These are phyloP conservation scores for Aspergillus thermomutatus DNA, from an alignment of 2,329 filamentous ascomycete species.

Conservation along the genomic window DNA sequence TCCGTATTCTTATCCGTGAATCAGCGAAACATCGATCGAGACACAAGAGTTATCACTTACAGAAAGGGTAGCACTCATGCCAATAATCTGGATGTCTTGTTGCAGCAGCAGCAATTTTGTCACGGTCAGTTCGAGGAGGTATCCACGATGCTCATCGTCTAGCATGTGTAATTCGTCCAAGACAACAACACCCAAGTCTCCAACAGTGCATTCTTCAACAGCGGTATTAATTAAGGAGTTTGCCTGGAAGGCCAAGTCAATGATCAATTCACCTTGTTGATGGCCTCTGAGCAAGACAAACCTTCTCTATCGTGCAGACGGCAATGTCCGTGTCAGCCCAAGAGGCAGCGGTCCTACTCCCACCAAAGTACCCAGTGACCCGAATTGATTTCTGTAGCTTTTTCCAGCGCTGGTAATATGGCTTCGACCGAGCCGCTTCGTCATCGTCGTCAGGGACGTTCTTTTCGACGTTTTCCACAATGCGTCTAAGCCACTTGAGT, in stretches of 20 bases:
- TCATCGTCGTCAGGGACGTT: constrained; percentile 31
- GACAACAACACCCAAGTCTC: constrained; percentile 64
- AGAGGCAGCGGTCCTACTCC: constrained; percentile 62
- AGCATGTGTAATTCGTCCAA: constrained; percentile 82
- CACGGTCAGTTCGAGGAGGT: constrained; percentile 69
- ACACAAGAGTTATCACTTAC: constrained; percentile 41
- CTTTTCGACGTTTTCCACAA: constrained; percentile 59
- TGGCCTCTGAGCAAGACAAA: constrained; percentile 29
- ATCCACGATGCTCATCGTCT: constrained; percentile 71
- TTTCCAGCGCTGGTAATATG: constrained; percentile 51
- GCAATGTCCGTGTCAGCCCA: constrained; percentile 76
- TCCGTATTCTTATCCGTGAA: constrained; percentile 59
- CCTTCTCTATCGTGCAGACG: constrained; percentile 76
- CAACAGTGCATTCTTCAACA: constrained; percentile 66
- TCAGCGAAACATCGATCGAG: constrained; percentile 7
- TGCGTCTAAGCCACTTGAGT: constrained; percentile 66
- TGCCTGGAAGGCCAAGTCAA: constrained; percentile 49
- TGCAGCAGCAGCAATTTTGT: constrained; percentile 69
- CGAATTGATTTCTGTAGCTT: constrained; percentile 59
- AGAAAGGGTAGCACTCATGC: constrained; percentile 76
- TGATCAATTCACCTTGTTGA: not conserved
- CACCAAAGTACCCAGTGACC: constrained; percentile 72
- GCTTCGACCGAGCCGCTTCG: constrained; percentile 30
- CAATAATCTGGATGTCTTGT: constrained; percentile 66
- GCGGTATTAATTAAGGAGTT: constrained; percentile 71